These are phyloP conservation scores for Stagonosporopsis tanaceti DNA, from an alignment of 2,329 filamentous ascomycete genomes.

Conservation along the genomic window DNA sequence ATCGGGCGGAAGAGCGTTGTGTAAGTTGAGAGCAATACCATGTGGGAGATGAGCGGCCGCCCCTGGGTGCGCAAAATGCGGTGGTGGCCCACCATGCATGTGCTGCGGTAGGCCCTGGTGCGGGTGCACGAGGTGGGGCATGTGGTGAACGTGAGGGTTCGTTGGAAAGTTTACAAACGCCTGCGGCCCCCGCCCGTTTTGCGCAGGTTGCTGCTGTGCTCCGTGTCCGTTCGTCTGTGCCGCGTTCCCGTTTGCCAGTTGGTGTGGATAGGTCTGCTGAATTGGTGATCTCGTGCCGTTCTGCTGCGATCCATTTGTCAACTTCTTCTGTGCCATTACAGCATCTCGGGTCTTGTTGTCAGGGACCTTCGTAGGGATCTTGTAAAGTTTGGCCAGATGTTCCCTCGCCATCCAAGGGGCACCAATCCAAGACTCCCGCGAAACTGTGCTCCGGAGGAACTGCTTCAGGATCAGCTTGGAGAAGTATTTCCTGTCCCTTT, in stretches of 20 bases:
- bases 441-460: slow-evolving; percentile 95
- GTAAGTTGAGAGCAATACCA: slow-evolving; percentile 15
- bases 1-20: slow-evolving; percentile 28
- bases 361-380: slow-evolving; percentile 87
- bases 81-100: slow-evolving; percentile 11
- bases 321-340: slow-evolving; percentile 65
- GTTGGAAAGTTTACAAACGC: slow-evolving; percentile 60
- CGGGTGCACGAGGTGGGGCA: slow-evolving; percentile 21
- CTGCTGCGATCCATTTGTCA: slow-evolving; percentile 66
- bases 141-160: slow-evolving; percentile 58
- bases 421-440: slow-evolving; percentile 90
- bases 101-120: slow-evolving; percentile 13
- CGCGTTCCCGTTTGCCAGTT: slow-evolving; percentile 29
- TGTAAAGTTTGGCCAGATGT: slow-evolving; percentile 81
- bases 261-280: slow-evolving; percentile 28
- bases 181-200: slow-evolving; percentile 46
- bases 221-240: slow-evolving; percentile 33
- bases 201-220: slow-evolving; percentile 18
- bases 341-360: slow-evolving; percentile 47
- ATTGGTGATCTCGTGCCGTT: slow-evolving; percentile 39
- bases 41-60: slow-evolving; percentile 12
- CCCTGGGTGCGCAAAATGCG: slow-evolving; percentile 12
- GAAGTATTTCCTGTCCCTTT: slow-evolving; percentile 87
- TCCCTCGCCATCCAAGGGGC: slow-evolving; percentile 95
- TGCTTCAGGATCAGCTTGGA: slow-evolving; percentile 93